Percentiles rank a stretch among this genome's conserved stretches.
phyloP scores from a whole-genome alignment of 2,329 filamentous ascomycete species.

The Ceratocystis variospora region DNA sequence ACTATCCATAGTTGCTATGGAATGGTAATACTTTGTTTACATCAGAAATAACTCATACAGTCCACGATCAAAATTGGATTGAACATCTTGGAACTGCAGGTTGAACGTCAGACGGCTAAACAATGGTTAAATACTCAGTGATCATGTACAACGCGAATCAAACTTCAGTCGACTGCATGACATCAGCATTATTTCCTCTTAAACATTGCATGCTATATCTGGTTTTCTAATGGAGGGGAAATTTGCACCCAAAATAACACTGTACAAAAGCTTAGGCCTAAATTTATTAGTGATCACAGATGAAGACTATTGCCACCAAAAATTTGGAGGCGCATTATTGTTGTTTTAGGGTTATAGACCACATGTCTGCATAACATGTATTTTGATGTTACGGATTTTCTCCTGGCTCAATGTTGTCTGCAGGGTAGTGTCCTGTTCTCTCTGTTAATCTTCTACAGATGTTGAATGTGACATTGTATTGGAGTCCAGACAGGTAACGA shows the following conservation, averaged over 20 bases:
- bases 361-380: too few species aligned
- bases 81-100: not conserved
- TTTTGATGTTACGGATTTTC: too few species aligned
- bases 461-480: not conserved
- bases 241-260: not conserved
- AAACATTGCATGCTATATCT: not conserved
- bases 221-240: not conserved
- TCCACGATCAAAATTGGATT: not conserved
- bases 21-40: too few species aligned
- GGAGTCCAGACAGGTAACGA: not conserved
- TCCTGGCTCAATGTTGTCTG: not conserved
- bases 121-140: conserved; percentile 5
- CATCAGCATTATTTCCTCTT: not conserved
- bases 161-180: not conserved
- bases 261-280: not conserved
- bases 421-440: not conserved
- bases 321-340: not conserved
- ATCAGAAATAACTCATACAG: too few species aligned
- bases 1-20: conserved; percentile 12
- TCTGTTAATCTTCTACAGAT: not conserved
- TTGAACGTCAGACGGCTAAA: conserved; percentile 8
- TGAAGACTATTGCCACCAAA: not conserved
- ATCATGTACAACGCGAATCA: not conserved
- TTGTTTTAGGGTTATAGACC: not conserved
- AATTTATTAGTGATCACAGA: not conserved